Percentiles rank a stretch among this genome's conserved stretches.
Conservation (phyloP, 2,329 filamentous ascomycete species). For the Penicillium sp. region DNA sequence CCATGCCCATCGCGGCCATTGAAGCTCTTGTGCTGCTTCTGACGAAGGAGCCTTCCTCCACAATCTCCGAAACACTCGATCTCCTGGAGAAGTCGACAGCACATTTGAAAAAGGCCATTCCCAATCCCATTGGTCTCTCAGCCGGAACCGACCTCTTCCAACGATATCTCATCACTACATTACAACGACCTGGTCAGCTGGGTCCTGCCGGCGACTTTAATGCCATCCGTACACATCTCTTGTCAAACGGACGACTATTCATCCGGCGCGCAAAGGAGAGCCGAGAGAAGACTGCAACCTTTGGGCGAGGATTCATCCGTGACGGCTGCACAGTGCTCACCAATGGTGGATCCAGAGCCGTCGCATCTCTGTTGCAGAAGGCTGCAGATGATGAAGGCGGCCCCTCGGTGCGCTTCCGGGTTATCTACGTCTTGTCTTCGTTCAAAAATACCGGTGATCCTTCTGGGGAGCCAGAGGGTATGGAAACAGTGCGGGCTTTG, state of each 20-base stretch:
- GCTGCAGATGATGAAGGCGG: constrained; percentile 63
- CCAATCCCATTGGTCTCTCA: constrained; percentile 85
- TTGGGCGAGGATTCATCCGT: constrained; percentile 71
- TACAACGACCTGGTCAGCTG: constrained; percentile 52
- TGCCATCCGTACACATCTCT: constrained; percentile 72
- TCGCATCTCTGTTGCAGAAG: constrained; percentile 68
- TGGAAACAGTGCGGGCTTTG: constrained; percentile 65
- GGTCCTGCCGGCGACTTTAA: constrained; percentile 67
- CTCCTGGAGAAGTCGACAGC: constrained; percentile 72
- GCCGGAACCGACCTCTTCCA: constrained; percentile 95
- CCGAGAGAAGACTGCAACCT: constrained; percentile 73
- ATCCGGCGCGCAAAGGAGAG: constrained; percentile 81
- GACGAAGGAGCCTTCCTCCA: constrained; percentile 71
- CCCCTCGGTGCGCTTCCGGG: constrained; percentile 64
- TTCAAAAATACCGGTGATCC: constrained; percentile 25
- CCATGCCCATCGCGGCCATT: constrained; percentile 93
- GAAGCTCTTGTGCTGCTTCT: constrained; percentile 86
- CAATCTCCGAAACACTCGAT: constrained; percentile 89
- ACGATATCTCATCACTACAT: constrained; percentile 77
- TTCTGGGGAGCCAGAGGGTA: constrained; percentile 56
- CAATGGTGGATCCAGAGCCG: constrained; percentile 80
- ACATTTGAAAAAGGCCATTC: constrained; percentile 70
- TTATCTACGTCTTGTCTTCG: constrained; percentile 66
- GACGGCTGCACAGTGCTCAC: constrained; percentile 82
- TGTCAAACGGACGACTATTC: constrained; percentile 82